Conservation (phyloP, 352 stramenopile species). For the Peronospora belbahrii region DNA sequence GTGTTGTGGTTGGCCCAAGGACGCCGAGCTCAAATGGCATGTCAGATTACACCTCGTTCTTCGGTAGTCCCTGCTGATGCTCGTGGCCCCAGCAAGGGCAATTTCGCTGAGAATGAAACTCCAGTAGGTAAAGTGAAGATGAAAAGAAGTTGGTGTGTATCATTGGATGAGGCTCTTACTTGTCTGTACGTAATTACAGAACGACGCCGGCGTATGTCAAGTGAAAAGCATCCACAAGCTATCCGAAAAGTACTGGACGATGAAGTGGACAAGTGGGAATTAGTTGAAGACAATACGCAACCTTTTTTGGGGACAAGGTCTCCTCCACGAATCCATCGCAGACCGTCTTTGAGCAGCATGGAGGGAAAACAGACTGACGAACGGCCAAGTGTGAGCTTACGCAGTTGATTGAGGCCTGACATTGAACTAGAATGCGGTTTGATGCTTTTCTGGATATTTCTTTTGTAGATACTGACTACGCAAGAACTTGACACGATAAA, state of each 20-base stretch:
- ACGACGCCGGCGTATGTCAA: conserved; percentile 43
- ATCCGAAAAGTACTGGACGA: conserved; percentile 56
- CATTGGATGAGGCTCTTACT: not conserved
- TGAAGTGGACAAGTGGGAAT: conserved; percentile 60
- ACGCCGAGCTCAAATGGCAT: conserved; percentile 3
- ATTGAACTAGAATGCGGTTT: not conserved
- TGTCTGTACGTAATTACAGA: conserved; percentile 14
- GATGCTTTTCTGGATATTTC: not conserved
- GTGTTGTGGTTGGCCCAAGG: conserved; percentile 42
- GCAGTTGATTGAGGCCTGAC: too few relatives aligned
- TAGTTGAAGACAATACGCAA: conserved; percentile 32
- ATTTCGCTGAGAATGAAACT: conserved; percentile 9
- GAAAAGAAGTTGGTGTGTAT: not conserved
- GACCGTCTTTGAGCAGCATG: conserved; percentile 13
- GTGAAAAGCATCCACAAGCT: conserved; percentile 73
- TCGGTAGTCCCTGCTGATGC: not conserved
- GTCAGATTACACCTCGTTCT: not conserved
- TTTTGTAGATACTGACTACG: conserved; percentile 28
- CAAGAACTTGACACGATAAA: conserved; percentile 74
- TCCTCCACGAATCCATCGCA: conserved; percentile 15
- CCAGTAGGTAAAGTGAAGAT: conserved; percentile 9
- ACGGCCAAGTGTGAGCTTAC: conserved; percentile 23
- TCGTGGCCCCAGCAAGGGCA: not conserved
- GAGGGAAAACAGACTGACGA: conserved; percentile 15
- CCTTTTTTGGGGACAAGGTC: not conserved